Evolutionary conservation across 345 rosid genomes (phyloP), one percentile per base, ranked within the genome.

Genomic region (Mallotus nudiflorus): DNA sequence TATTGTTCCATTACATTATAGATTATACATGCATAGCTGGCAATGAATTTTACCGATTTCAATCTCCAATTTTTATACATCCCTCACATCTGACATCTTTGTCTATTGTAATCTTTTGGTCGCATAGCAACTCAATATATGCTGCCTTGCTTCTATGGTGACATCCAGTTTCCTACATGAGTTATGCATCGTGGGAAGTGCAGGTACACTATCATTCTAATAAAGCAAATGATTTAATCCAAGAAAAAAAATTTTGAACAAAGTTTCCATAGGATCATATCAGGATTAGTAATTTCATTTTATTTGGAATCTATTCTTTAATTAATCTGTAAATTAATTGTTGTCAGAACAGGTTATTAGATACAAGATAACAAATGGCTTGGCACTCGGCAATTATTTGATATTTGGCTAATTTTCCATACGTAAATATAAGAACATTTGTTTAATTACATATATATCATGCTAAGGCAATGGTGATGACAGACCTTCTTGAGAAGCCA

Each of bases 401-500:
- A 20, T n/a, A 3, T 49, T 16, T 49, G 18, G 6, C 9, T 49
- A 6, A 48, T 48, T 2, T 16, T 16, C 20, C 9, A 49, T 16
- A 55, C 5, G 8, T 55, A 27, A 53, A 55, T 28, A 55, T 28
- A 55, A 14, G 18, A 55, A 14, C 31, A 1, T 10, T 9, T 50
- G 24, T 24, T 9, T 55, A 12, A 5, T 12, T 25, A 18, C 19
- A 24, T 40, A 59, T 3, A 59, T 35, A 42, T 12, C 6, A 4
- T 65, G 33, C 51, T 64, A 62, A 29, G 61, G n/a, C 16, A 71
- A 63, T 15, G 75, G 75, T 18, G 68, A 62, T 51, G 68, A 46
- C 49, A 62, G 62, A 42, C 75, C 75, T 61, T 62, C 75, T 53
- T 71, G 68, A 71, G 62, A 62, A 51, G 75, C 52, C 61, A 71